Conservation (phyloP, 2,329 filamentous ascomycete genomes). For the Parascedosporium putredinis region DNA sequence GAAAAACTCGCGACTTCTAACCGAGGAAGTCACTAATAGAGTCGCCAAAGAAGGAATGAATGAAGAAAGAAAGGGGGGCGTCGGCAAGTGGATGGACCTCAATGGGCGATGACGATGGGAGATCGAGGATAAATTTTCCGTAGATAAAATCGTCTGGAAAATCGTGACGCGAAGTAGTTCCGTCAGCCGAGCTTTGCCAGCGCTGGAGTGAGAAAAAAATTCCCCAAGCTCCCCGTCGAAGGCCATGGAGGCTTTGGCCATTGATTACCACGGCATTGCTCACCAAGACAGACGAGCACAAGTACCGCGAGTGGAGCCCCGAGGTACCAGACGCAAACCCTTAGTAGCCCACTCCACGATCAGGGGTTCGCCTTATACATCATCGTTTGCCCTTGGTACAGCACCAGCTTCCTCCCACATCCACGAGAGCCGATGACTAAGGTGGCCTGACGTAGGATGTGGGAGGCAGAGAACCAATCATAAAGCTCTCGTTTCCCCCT, state of each 20-base stretch:
- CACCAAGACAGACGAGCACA: neutral
- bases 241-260: neutral
- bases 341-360: neutral
- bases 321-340: neutral
- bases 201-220: neutral
- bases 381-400: too few relatives aligned
- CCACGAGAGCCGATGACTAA: too few relatives aligned
- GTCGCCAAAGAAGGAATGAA: constrained; percentile 15
- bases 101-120: neutral
- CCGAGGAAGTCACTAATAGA: neutral
- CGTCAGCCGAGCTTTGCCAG: constrained; percentile 7
- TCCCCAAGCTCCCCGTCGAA: neutral
- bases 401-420: too few relatives aligned
- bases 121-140: constrained; percentile 3
- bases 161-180: constrained; percentile 8
- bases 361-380: too few relatives aligned
- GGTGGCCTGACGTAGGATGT: neutral
- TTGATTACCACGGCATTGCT: constrained; percentile 8
- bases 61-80: constrained; percentile 15
- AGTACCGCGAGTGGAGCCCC: neutral
- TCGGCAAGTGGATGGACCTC: neutral
- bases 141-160: constrained; percentile 6
- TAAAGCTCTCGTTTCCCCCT: neutral
- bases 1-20: constrained; percentile 14
- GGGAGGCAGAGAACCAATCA: too few relatives aligned